Base-by-base conservation (phyloP, 176 grass and related monocot genomes). In the Bolboschoenus planiculmis region DNA sequence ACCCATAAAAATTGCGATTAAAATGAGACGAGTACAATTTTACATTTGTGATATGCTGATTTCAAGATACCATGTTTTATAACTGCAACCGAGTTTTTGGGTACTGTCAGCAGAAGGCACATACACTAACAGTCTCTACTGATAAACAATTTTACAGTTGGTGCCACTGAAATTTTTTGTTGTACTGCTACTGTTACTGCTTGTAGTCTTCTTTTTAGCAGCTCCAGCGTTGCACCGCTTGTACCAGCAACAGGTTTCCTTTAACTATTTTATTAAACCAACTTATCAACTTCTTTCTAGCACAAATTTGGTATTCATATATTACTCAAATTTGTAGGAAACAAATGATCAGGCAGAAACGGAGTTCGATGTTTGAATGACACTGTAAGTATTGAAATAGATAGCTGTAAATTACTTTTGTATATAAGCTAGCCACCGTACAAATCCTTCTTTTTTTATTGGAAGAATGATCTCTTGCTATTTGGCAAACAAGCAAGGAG, bases 141-240 rank as follows among this genome's bases (percentile, higher is more conserved):
- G 39, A 24, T 73, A 73, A 44, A 75, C 71, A 75, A 75, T 40
- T 23, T 75, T 31, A 43, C 71, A 75, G 71, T 48, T 75, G 43
- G 42, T 75, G 10, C 71, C 44, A 15, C 43, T 75, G 71, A 50
- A 50, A 75, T 7, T 30, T 14, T 75, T 75, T 75, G 42, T 48
- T 75, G 71, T 3, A 21, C 36, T 36, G 42, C 71, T 75, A 30
- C 43, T 47, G 21, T 9, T 23, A 51, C 23, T 76, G 24, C 72
- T 76, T 50, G 13, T 51, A 50, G n/a, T 76, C 2, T 51, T 76
- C 44, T 76, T 76, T 26, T 31, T 76, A 76, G 44, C 42, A 76
- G 72, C 44, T 76, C 72, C 72, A 18, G 44, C 4, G 8, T 20
- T 76, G 24, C 44, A 30, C 50, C 13, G 26, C 42, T 33, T 76